Conservation (phyloP, 2,329 filamentous ascomycete species). For the Davidsoniella eucalypti region DNA sequence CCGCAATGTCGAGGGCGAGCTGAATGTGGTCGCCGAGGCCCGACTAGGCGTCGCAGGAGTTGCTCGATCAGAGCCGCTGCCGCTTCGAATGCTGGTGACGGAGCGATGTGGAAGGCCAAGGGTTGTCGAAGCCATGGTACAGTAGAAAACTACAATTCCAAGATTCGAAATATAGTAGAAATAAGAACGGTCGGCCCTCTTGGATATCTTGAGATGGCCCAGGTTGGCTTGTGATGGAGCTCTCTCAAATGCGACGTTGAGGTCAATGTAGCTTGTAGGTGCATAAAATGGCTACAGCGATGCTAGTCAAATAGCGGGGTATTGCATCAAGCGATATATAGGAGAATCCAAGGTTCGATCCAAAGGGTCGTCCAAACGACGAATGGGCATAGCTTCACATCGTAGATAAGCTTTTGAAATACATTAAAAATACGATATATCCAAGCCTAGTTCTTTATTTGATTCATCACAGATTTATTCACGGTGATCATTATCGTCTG, state of each 20-base stretch:
- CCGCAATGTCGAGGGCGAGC: conserved; percentile 43
- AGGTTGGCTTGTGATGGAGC: not conserved
- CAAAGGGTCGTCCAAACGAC: too few relatives aligned
- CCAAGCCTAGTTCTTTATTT: too few relatives aligned
- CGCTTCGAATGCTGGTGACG: conserved; percentile 10
- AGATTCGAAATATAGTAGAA: too few relatives aligned
- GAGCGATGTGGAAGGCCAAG: conserved; percentile 9
- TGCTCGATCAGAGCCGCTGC: conserved; percentile 32
- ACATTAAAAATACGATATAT: too few relatives aligned
- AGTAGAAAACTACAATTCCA: not conserved
- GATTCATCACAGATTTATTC: not conserved
- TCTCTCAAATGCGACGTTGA: not conserved
- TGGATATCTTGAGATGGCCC: too few relatives aligned
- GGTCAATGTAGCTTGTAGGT: not conserved
- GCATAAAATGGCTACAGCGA: not conserved
- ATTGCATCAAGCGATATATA: not conserved
- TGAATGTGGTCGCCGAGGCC: conserved; percentile 36
- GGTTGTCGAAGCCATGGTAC: not conserved
- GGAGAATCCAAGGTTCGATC: too few relatives aligned
- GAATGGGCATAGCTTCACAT: too few relatives aligned
- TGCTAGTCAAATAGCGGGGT: not conserved
- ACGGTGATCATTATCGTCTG: not conserved
- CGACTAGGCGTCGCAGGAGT: conserved; percentile 34
- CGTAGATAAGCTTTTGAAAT: too few relatives aligned
- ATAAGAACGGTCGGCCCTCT: too few relatives aligned